A percentile compares a stretch with the other conserved stretches of the same genome.
phyloP scores from a whole-genome alignment of 2,329 filamentous ascomycete genomes.

The Aspergillus quadricinctus region DNA sequence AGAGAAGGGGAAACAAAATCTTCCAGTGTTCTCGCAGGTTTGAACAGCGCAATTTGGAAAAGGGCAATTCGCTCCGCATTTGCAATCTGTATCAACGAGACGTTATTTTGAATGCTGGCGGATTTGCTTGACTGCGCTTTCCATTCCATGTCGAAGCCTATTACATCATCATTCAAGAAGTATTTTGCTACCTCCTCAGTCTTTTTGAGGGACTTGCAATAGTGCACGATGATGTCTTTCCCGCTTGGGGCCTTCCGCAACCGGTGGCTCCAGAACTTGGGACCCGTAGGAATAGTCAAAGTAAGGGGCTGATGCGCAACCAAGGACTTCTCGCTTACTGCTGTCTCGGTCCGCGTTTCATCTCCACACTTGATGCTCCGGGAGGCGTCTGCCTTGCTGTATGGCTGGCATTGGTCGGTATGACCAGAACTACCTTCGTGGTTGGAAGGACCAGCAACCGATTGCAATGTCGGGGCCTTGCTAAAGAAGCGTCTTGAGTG shows the following conservation, averaged over 20 bases:
- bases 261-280: slow-evolving; percentile 31
- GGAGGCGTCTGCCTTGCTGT: neutral
- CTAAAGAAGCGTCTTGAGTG: neutral
- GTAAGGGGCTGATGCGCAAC: neutral
- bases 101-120: slow-evolving; percentile 59
- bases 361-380: neutral
- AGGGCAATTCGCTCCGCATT: slow-evolving; percentile 71
- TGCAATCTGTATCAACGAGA: slow-evolving; percentile 80
- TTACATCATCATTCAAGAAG: slow-evolving; percentile 64
- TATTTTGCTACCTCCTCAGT: slow-evolving; percentile 63
- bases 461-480: neutral
- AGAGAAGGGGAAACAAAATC: slow-evolving; percentile 69
- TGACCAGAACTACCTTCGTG: neutral
- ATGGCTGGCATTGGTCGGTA: neutral
- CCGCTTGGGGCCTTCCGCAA: slow-evolving; percentile 46
- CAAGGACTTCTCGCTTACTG: neutral
- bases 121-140: slow-evolving; percentile 46
- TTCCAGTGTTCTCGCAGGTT: slow-evolving; percentile 33
- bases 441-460: neutral
- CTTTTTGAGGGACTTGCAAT: slow-evolving; percentile 64
- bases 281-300: neutral
- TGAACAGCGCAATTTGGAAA: slow-evolving; percentile 71
- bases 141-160: slow-evolving; percentile 96
- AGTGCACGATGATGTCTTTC: slow-evolving; percentile 65
- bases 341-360: neutral